Percentiles rank a stretch among this genome's conserved stretches.
These are phyloP conservation scores for Puya raimondii DNA, from an alignment of 176 grass and related monocot genomes.

Conservation along the genomic window DNA sequence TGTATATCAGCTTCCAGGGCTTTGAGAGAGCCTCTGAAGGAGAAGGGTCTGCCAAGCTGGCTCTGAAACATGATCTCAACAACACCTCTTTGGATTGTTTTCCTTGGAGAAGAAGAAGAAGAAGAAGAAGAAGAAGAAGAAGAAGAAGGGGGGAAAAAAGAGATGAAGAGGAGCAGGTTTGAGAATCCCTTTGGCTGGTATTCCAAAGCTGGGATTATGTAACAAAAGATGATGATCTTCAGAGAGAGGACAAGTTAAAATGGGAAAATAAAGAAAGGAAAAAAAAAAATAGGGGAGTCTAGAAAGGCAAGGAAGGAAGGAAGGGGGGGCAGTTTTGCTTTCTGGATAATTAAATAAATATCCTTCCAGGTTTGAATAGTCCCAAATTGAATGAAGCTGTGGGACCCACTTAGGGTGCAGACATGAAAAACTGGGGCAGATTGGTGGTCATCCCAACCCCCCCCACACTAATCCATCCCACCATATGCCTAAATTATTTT, in stretches of 20 bases:
- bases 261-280: neutral
- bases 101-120: conserved; percentile 20
- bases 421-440: conserved; percentile 12
- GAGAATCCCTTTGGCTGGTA: conserved; percentile 13
- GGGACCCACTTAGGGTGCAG: conserved; percentile 3
- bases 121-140: conserved; percentile 17
- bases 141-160: conserved; percentile 32
- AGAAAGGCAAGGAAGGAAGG: neutral
- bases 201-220: neutral
- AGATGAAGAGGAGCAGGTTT: neutral
- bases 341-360: neutral
- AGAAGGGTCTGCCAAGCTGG: conserved; percentile 49
- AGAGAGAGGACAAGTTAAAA: neutral
- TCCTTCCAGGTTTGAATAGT: neutral
- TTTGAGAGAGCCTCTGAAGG: conserved; percentile 88
- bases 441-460: conserved; percentile 23
- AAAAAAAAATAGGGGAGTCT: neutral
- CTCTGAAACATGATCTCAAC: conserved; percentile 63
- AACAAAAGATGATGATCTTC: conserved; percentile 2
- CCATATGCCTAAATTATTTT: neutral
- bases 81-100: conserved; percentile 4
- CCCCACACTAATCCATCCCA: conserved; percentile 1
- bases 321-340: neutral
- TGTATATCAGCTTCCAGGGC: conserved; percentile 95
- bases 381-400: conserved; percentile 1